Base-by-base conservation (phyloP, 257 asterid species). In the Gardenia jasminoides region DNA sequence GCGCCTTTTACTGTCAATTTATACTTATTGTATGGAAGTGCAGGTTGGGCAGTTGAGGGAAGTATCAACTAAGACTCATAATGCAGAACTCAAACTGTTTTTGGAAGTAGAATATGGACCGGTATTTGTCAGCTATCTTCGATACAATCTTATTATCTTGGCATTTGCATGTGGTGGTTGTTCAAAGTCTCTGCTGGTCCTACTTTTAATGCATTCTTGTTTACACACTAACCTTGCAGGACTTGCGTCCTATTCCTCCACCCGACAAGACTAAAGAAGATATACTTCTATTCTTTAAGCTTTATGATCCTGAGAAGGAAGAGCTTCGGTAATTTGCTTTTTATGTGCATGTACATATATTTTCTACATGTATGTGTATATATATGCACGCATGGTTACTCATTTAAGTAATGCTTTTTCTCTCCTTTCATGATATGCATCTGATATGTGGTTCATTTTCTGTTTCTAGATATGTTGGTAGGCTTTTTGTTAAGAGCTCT, bases 31-130 rank as follows among this genome's bases (percentile, higher is more conserved):
- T 10, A 72, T 72, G 10, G 52, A 76, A 67, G 5, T 87, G 84
- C 90, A 96, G 99, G 99, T 93, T 82, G 97, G 98, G 74, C 88
- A 92, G 83, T 79, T 93, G 85, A 92, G 97, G 84, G 99, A 96
- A 82, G 93, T 84, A 67, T 93, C 95, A 61, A 93, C 87, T 79
- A 93, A 92, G 85, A 90, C 87, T 50, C 87, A 91, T 81, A 90
- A 89, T 84, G 97, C 99, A 6, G 97, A 96, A 58, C 87, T 96
- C 73, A 93, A 93, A 84, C 84, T 96, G 82, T 92, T 93, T 84
- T 81, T 96, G 90, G 98, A 96, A 93, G 91, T 91, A 70, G 88
- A 88, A 72, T 62, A 28, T 84, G 99, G 95, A 76, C 84, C 20
- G 97, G 99, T 96, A 89, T 66, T 59, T 78, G 73, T 77, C 46